Evolutionary conservation across 1,139 yeast species (phyloP).

Genomic region (Hemisphaericaspora lyxosophila): DNA sequence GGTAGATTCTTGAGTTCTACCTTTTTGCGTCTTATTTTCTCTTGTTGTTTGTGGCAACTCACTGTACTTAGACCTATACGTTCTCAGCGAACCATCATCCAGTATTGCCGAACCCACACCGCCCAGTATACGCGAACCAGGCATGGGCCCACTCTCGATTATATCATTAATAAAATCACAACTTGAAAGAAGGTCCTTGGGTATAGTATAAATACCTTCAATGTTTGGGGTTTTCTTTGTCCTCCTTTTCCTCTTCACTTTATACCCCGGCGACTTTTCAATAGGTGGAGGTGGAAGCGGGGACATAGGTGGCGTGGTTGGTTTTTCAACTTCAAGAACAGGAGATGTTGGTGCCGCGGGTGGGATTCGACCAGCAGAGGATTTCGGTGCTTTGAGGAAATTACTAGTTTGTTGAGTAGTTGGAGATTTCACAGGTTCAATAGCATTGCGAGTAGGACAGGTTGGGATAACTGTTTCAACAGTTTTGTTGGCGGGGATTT

Average conservation of each 20-base stretch:
- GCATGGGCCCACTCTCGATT: neutral
- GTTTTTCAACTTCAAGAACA: neutral
- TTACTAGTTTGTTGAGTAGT: no score
- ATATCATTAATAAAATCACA: slow-evolving; percentile 1
- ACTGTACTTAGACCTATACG: neutral
- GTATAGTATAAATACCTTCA: neutral
- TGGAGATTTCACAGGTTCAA: no score
- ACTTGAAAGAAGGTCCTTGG: neutral
- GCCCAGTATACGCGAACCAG: neutral
- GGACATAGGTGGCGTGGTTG: slow-evolving; percentile 2
- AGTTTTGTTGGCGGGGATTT: neutral
- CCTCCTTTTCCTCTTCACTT: slow-evolving; percentile 7
- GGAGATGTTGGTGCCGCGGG: neutral
- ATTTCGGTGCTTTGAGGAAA: no score
- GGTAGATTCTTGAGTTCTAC: no score
- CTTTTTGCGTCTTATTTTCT: neutral
- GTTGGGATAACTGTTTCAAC: neutral
- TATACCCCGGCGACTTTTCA: slow-evolving; percentile 15
- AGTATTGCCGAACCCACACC: neutral
- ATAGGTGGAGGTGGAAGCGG: slow-evolving; percentile 16
- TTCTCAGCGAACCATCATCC: neutral
- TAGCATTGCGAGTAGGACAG: neutral
- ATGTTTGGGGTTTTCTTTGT: neutral
- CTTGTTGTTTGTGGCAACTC: neutral
- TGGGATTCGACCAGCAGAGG: no score